Conservation (phyloP, 495 filamentous ascomycete species). For the Aspergillus biplanus region DNA sequence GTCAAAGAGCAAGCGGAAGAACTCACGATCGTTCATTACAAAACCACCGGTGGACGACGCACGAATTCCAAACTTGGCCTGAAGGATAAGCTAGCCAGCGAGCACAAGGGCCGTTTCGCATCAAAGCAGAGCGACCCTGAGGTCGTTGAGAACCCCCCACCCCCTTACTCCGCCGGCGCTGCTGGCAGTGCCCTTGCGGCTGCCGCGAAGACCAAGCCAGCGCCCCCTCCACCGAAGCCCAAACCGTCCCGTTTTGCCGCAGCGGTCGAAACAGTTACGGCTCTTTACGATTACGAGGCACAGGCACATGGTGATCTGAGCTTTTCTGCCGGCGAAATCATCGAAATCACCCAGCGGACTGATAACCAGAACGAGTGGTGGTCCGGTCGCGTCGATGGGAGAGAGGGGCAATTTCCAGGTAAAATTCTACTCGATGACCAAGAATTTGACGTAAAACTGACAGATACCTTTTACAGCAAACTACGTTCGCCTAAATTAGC, state of each 20-base stretch:
- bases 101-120: constrained; percentile 40
- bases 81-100: constrained; percentile 39
- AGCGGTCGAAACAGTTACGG: constrained; percentile 75
- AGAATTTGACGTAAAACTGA: constrained; percentile 11
- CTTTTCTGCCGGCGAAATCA: constrained; percentile 86
- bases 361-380: constrained; percentile 96
- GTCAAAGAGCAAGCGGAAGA: constrained; percentile 81
- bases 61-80: constrained; percentile 55
- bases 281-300: constrained; percentile 93
- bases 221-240: constrained; percentile 88
- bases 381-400: constrained; percentile 76
- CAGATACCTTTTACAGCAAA: constrained; percentile 36
- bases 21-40: constrained; percentile 81
- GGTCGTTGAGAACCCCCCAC: constrained; percentile 66
- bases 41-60: constrained; percentile 69
- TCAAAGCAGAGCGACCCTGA: constrained; percentile 48
- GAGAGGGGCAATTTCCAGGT: constrained; percentile 94
- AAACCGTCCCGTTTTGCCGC: constrained; percentile 78
- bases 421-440: constrained; percentile 36
- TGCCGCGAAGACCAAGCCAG: constrained; percentile 80
- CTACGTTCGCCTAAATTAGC: constrained; percentile 51
- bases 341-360: constrained; percentile 82
- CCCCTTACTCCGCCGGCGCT: constrained; percentile 61
- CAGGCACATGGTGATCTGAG: constrained; percentile 94
- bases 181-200: constrained; percentile 61